phyloP scores from a whole-genome alignment of 495 filamentous ascomycete species.

The Xylaria curta region DNA sequence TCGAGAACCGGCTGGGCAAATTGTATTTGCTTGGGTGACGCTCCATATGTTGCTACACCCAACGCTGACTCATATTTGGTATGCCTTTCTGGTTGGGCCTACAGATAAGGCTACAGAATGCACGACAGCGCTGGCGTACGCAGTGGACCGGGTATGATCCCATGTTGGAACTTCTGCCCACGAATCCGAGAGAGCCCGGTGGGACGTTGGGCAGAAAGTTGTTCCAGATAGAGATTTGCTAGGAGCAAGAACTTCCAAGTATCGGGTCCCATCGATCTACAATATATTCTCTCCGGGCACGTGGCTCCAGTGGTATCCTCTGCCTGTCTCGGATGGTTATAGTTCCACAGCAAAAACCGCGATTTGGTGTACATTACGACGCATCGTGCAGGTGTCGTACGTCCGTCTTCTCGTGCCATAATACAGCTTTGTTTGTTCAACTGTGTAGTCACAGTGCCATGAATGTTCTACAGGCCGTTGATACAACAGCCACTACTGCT shows the following conservation, averaged over 20 bases:
- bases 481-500: neutral
- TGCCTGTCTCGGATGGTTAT: conserved; percentile 20
- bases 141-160: conserved; percentile 16
- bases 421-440: neutral
- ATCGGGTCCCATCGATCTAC: conserved; percentile 23
- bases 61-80: conserved; percentile 17
- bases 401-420: neutral
- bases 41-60: conserved; percentile 10
- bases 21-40: conserved; percentile 7
- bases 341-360: neutral
- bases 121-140: conserved; percentile 20
- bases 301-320: conserved; percentile 39
- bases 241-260: conserved; percentile 8
- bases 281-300: conserved; percentile 33
- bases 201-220: conserved; percentile 40
- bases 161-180: conserved; percentile 1
- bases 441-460: neutral
- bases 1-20: neutral
- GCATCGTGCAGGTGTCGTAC: conserved; percentile 4
- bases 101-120: conserved; percentile 26
- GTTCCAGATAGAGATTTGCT: conserved; percentile 32
- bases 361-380: neutral
- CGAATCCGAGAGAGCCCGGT: conserved; percentile 30
- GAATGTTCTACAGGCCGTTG: neutral
- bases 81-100: conserved; percentile 13